A percentile compares a stretch with the other conserved stretches of the same genome.
Evolutionary conservation across 2,329 filamentous ascomycete species (phyloP).

Genomic region (Fusarium nematophilum): DNA sequence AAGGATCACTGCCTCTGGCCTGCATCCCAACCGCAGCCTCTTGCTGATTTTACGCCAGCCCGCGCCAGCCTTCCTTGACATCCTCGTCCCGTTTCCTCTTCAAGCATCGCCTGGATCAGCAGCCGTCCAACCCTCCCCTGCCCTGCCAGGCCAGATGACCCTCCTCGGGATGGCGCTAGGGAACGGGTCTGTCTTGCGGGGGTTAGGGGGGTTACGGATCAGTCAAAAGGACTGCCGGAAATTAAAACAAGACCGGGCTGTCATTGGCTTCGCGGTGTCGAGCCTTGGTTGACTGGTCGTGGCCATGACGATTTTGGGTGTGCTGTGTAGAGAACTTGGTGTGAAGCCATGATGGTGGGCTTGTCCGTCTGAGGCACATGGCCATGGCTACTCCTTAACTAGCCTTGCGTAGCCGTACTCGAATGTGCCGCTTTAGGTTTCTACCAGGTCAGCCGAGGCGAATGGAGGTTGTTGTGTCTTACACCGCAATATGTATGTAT

Average conservation of each 20-base stretch:
- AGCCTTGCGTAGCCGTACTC: constrained; percentile 24
- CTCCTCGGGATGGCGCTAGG: constrained; percentile 30
- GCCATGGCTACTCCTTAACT: not conserved
- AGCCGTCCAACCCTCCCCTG: constrained; percentile 11
- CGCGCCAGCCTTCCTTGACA: constrained; percentile 1
- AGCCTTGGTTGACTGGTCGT: constrained; percentile 14
- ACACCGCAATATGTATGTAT: not conserved
- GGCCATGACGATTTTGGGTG: constrained; percentile 25
- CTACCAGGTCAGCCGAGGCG: not conserved
- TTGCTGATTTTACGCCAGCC: too few relatives aligned
- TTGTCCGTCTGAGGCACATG: constrained; percentile 26
- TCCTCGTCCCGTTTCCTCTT: not conserved
- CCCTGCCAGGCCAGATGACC: constrained; percentile 36
- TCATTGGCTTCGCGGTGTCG: constrained; percentile 26
- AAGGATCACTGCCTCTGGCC: too few relatives aligned
- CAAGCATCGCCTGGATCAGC: constrained; percentile 16
- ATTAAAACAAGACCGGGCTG: constrained; percentile 28
- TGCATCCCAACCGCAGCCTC: too few relatives aligned
- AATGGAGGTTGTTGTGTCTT: not conserved
- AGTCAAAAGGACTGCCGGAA: constrained; percentile 31
- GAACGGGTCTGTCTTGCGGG: constrained; percentile 9
- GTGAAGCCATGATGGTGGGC: constrained; percentile 23
- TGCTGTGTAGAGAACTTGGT: constrained; percentile 21
- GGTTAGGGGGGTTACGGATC: constrained; percentile 10
- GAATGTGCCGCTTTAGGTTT: too few relatives aligned